Evolutionary conservation across 2,329 filamentous ascomycete species (phyloP), one percentile per base, ranked within the genome.

Genomic region (Nemania sp.): DNA sequence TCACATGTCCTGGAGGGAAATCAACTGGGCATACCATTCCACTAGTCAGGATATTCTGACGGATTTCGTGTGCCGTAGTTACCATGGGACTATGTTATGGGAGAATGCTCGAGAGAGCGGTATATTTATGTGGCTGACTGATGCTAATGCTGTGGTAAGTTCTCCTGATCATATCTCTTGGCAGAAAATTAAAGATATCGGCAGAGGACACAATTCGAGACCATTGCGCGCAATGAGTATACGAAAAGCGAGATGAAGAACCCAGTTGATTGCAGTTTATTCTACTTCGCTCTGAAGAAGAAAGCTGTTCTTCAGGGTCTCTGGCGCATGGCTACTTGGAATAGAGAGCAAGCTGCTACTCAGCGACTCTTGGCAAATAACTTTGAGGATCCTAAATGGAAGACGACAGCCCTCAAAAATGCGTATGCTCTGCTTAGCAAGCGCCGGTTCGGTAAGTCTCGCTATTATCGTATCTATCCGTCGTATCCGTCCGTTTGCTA

Each of bases 381-480:
- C 78, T 99, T 99, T 79, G 86, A 89, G 3, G 92, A 97, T 69
- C 86, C 90, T 0, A 91, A 93, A 73, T 98, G 96, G 93, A 92
- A 88, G 78, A 97, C 92, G 1, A 89, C 93, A 4, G 96, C 96
- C 0, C 83, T 97, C 67, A 99, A 99, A 81, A 99, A 99, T 78
- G 96, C 96, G 0, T 99, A 98, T 80, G 95, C 96, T 2, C 81
- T 99, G 62, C 90, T 99, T 77, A 96, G 95, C 72, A 97, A 94
- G 80, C 88, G 93, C 52, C 87, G 96, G 57, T 98, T 98, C 78
- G 88, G 92, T 93, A 80, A 77, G 86, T 76, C 13, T 45, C 6
- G 3, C 29, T 15, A 2, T 41, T 59, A 27, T 15, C 24, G 13
- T 58, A 20, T 45, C 7, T 13, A 32, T n/a, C n/a, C n/a, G n/a